These are phyloP conservation scores for Termitomyces titanicus DNA, from an alignment of 768 basidiomycete species.

Conservation along the genomic window DNA sequence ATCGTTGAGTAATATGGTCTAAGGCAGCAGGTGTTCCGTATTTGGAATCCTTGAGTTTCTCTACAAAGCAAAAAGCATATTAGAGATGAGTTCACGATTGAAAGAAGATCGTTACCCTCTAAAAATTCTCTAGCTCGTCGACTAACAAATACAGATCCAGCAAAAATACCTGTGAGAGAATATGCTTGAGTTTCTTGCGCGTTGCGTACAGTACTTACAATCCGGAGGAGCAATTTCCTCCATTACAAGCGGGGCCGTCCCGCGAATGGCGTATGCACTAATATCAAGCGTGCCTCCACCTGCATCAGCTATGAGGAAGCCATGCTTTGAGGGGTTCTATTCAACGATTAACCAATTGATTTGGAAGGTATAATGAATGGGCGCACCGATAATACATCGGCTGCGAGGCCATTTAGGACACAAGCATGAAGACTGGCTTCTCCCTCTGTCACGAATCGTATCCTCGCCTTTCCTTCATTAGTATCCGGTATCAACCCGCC, in stretches of 20 bases:
- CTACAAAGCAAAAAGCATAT: slow-evolving; percentile 30
- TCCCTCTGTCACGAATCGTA: slow-evolving; percentile 80
- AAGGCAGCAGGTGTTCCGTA: slow-evolving; percentile 69
- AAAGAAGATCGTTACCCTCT: slow-evolving; percentile 41
- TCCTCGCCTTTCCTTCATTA: slow-evolving; percentile 66
- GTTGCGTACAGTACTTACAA: slow-evolving; percentile 41
- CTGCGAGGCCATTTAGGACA: slow-evolving; percentile 72
- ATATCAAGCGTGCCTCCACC: slow-evolving; percentile 82
- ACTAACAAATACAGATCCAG: slow-evolving; percentile 81
- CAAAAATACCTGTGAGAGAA: slow-evolving; percentile 60
- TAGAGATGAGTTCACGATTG: not conserved
- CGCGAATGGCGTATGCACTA: slow-evolving; percentile 74
- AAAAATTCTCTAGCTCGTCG: slow-evolving; percentile 69
- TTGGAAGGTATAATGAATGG: not conserved
- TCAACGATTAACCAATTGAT: not conserved
- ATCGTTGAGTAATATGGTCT: slow-evolving; percentile 76
- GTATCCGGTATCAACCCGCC: slow-evolving; percentile 75
- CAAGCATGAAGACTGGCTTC: slow-evolving; percentile 84
- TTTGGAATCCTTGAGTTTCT: slow-evolving; percentile 68
- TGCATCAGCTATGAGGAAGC: slow-evolving; percentile 78
- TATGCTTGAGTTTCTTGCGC: not conserved
- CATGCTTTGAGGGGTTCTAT: slow-evolving; percentile 70
- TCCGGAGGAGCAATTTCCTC: slow-evolving; percentile 84
- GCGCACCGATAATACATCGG: slow-evolving; percentile 70
- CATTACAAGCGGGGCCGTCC: slow-evolving; percentile 66